Base-by-base conservation (phyloP, 2,329 filamentous ascomycete species). In the Daldinia sp. region DNA sequence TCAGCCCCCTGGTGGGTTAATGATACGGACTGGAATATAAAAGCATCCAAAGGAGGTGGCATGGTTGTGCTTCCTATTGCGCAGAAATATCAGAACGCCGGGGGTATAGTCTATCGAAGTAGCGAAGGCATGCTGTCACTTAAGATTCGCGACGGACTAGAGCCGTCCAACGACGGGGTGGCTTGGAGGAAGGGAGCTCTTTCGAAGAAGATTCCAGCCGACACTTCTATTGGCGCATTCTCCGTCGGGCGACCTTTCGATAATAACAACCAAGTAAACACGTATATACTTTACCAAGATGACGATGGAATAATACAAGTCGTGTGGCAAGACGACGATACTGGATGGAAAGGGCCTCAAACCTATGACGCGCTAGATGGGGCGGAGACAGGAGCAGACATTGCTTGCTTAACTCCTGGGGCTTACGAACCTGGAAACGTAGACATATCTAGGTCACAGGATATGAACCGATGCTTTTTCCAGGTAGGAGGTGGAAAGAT, bases 401-500 rank as follows among this genome's bases (percentile, higher is more conserved):
- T 71, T n/a, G 48, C 58, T 9, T 71, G 68, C 32, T 43, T 70
- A n/a, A 70, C 64, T 17, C 58, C 64, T 8, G 68, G 56, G 4
- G 58, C 67, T 5, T 64, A 64, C 35, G 59, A 59, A 10, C 4
- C 23, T 19, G 32, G 30, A 5, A 56, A 47, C 21, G 39, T 64
- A 17, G 48, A 27, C 11, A 45, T 71, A 37, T 66, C 66, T n/a
- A 62, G 55, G 39, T 60, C 65, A 13, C 68, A 71, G 56, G 63
- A 71, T 29, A 70, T 70, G 70, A 71, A 71, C 17, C 65, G 68
- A 23, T 71, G 70, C 29, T 71, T 67, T 52, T 71, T 69, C 56
- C 50, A 43, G 9, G 62, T 68, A 35, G 61, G 62, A 23, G 51
- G 39, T 3, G 61, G 62, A 3, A 23, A 51, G 34, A 39, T 71